Conservation (phyloP, 345 rosid genomes). For the Mercurialis annua region DNA sequence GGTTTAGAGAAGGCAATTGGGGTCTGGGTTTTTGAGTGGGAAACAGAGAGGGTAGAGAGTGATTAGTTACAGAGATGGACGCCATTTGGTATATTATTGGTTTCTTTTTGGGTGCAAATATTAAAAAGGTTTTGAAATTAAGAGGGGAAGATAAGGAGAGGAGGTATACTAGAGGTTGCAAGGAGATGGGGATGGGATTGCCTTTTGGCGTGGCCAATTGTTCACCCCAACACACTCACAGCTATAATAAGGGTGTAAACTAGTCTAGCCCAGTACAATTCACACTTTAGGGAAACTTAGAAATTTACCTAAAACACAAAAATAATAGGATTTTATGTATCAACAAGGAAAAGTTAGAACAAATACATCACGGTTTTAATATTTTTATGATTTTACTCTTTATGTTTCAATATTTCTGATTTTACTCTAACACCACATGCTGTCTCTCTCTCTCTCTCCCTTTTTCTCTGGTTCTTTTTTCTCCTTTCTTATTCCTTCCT, state of each 20-base stretch:
- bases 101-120: neutral
- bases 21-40: constrained; percentile 33
- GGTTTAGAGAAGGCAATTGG: constrained; percentile 27
- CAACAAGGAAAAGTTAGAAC: too few relatives aligned
- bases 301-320: too few relatives aligned
- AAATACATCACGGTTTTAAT: too few relatives aligned
- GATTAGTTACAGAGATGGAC: constrained; percentile 41
- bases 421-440: too few relatives aligned
- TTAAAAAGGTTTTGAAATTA: neutral
- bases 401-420: too few relatives aligned
- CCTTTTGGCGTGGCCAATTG: constrained; percentile 38
- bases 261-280: too few relatives aligned
- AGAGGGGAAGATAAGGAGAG: constrained; percentile 26
- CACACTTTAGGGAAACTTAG: too few relatives aligned
- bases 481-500: neutral
- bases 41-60: constrained; percentile 27
- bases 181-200: constrained; percentile 19
- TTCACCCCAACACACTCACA: constrained; percentile 33
- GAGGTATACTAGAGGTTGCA: neutral
- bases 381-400: too few relatives aligned
- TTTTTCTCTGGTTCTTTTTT: too few relatives aligned
- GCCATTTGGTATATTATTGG: constrained; percentile 33
- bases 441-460: too few relatives aligned
- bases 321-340: too few relatives aligned
- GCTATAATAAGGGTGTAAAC: too few relatives aligned